Base-by-base conservation (phyloP, 2,329 filamentous ascomycete genomes). In the Trichoderma citrinoviride region DNA sequence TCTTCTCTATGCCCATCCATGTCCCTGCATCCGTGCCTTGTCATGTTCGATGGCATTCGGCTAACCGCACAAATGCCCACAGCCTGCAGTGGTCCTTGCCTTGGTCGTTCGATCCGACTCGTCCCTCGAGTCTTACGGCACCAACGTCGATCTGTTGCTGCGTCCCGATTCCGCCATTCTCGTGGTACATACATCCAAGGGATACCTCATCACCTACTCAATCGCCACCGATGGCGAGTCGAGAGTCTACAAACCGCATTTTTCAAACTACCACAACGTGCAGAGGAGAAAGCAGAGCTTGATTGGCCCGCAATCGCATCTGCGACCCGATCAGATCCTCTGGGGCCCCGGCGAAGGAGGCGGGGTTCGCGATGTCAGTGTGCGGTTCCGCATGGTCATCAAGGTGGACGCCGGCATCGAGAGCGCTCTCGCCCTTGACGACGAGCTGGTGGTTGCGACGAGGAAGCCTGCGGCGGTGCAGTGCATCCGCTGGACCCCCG, bases 371-470 rank as follows among this genome's bases (percentile, higher is more conserved):
- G 95, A 99, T 77, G 87, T 96, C 64, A 96, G 90, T 71, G 84
- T 99, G 55, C 90, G 92, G 12, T 99, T 99, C 77, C 87, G 94
- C 65, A 97, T 97, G 91, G 94, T 97, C 15, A 98, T 99, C 73
- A 96, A 96, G 75, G 92, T 99, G 19, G 95, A 99, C 77, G 95
- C 95, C 3, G 95, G 95, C 2, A 97, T 99, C 71, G 88, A 89
- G 70, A 91, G 89, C 72, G 92, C 91, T 12, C 80, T 98, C 62
- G 94, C 95, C 2, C 83, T 98, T 23, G 95, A 98, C 69, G 92
- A 97, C 64, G 95, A 98, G 76, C 81, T 99, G 46, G 83, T 98
- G 23, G 93, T 99, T 60, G 92, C 95, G 5, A 99, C 95, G 0
- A 83, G 87, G 65, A 97, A 95, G 73, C 95, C 95, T 3, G 89